phyloP scores from a whole-genome alignment of 495 filamentous ascomycete genomes.

The Trichoderma asperelloides region DNA sequence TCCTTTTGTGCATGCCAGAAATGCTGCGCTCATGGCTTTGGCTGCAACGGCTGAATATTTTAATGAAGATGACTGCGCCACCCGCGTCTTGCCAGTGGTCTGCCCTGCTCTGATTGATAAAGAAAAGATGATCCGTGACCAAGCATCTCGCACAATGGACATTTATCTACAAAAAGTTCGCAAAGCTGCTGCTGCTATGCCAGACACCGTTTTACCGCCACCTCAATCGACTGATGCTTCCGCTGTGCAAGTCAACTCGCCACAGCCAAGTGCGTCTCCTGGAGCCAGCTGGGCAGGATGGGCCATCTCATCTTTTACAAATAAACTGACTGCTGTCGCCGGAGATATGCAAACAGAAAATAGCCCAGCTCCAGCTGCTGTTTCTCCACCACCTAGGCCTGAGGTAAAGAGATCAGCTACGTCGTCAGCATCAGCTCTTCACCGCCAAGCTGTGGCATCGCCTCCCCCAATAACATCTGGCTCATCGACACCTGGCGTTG shows the following conservation, averaged over 20 bases:
- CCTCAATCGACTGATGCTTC: slow-evolving; percentile 38
- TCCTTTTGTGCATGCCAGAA: slow-evolving; percentile 87
- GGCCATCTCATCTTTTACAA: slow-evolving; percentile 98
- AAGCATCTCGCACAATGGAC: slow-evolving; percentile 85
- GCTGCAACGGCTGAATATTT: slow-evolving; percentile 79
- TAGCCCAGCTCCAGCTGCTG: slow-evolving; percentile 13
- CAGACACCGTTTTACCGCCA: slow-evolving; percentile 59
- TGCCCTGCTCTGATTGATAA: slow-evolving; percentile 75
- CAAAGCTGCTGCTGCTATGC: slow-evolving; percentile 65
- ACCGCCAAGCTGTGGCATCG: slow-evolving; percentile 44
- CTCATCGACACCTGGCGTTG: slow-evolving; percentile 31
- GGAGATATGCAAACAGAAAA: slow-evolving; percentile 65
- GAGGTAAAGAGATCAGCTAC: slow-evolving; percentile 24
- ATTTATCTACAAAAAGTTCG: slow-evolving; percentile 77
- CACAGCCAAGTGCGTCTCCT: slow-evolving; percentile 48
- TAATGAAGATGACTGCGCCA: slow-evolving; percentile 82
- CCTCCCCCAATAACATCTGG: slow-evolving; percentile 32
- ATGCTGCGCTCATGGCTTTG: slow-evolving; percentile 78
- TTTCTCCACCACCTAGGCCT: slow-evolving; percentile 14
- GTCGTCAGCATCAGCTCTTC: slow-evolving; percentile 43
- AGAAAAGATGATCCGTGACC: slow-evolving; percentile 85
- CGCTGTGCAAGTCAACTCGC: slow-evolving; percentile 64
- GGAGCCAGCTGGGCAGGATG: slow-evolving; percentile 81
- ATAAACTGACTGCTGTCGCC: slow-evolving; percentile 73
- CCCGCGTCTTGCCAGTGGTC: slow-evolving; percentile 69